Base-by-base conservation (phyloP, 192 early-diverging fungal species). In the Pilobolus umbonatus region DNA sequence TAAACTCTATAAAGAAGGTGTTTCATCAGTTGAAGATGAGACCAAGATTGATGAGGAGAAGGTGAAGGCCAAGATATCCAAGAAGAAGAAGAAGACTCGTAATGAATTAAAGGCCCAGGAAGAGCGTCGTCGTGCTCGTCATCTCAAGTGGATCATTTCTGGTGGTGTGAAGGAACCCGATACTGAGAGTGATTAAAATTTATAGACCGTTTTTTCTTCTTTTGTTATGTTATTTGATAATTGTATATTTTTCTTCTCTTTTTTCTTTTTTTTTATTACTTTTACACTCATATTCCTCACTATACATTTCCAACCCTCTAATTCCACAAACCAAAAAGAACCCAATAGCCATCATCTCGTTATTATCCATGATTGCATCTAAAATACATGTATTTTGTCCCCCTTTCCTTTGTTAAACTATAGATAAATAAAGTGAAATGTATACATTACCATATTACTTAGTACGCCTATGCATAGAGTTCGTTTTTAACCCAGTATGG, bases 1-100 rank as follows among this genome's bases (percentile, higher is more conserved):
- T 48, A 39, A 56, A 11, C 38, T 80, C 14, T 67, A 66, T 40
- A 72, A 70, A 17, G 49, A 70, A 22, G 75, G 78, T 25, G 66
- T 76, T 45, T 65, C 72, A 6, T 60, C 73, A 19, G 72, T 64
- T 4, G 73, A 77, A 22, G 78, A 75, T 30, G 54, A 75, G 8
- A 60, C 63, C 25, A 60, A 71, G 47, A 65, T 71, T 42, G 72
- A 76, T 7, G 73, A 74, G 14, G 78, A 64, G 32, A 71, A 72
- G 39, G 66, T 74, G 15, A 77, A 73, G 46, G 73, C 74, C 17
- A 77, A 78, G 12, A 54, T 73, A 6, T 71, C 69, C 57, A 79
- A 79, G 66, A 75, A 76, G 62, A 80, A 80, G 65, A 76, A 77
- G 65, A 76, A 75, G 73, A 78, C 73, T 28, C 53, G 75, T 24